Conservation (phyloP, 805 yeast genomes). For the Henningerozyma blattae region DNA sequence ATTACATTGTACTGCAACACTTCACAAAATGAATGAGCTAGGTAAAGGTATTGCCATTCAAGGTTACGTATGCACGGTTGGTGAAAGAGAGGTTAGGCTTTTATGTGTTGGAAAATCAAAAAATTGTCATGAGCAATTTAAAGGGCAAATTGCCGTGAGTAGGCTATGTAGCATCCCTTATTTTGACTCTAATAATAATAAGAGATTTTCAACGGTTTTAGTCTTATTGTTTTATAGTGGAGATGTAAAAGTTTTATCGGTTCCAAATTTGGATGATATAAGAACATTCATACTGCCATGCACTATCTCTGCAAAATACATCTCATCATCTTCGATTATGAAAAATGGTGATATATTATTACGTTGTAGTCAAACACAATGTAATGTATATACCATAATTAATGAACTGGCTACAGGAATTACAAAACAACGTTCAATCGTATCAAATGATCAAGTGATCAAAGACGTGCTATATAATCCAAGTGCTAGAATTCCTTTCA, state of each 20-base stretch:
- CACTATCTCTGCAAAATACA: slow-evolving; percentile 29
- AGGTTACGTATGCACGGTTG: slow-evolving; percentile 47
- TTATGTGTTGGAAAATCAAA: slow-evolving; percentile 49
- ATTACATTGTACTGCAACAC: slow-evolving; percentile 49
- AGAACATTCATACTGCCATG: slow-evolving; percentile 36
- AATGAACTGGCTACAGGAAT: slow-evolving; percentile 9
- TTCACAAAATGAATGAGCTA: slow-evolving; percentile 44
- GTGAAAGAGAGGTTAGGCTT: slow-evolving; percentile 50
- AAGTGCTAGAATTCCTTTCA: slow-evolving; percentile 52
- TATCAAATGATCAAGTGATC: no score
- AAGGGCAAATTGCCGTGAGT: slow-evolving; percentile 29
- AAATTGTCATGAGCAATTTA: slow-evolving; percentile 50
- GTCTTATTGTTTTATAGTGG: slow-evolving; percentile 35
- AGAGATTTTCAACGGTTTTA: slow-evolving; percentile 33
- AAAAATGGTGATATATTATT: slow-evolving; percentile 47
- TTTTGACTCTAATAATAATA: slow-evolving; percentile 9
- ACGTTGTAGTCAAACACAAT: slow-evolving; percentile 43
- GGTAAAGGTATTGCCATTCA: slow-evolving; percentile 49
- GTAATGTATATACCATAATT: slow-evolving; percentile 37
- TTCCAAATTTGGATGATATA: slow-evolving; percentile 56
- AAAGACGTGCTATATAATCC: slow-evolving; percentile 60
- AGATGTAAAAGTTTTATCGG: slow-evolving; percentile 32
- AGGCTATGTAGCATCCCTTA: slow-evolving; percentile 39
- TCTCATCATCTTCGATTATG: slow-evolving; percentile 33
- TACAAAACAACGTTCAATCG: slow-evolving; percentile 32